Conservation (phyloP, 2,329 filamentous ascomycete genomes). For the Fusarium fujikuroi region DNA sequence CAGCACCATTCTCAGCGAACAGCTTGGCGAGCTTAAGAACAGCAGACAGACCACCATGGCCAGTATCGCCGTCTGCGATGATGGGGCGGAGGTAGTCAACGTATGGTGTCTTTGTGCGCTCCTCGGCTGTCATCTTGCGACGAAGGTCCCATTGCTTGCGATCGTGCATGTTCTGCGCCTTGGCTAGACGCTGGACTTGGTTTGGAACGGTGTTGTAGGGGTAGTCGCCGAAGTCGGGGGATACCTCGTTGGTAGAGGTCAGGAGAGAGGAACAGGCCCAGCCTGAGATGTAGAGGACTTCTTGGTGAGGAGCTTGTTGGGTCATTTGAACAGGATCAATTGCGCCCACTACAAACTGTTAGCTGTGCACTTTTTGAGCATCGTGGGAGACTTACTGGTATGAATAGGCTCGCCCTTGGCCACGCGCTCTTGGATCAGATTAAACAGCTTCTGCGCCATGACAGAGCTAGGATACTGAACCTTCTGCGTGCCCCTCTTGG, state of each 20-base stretch:
- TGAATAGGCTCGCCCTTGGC: slow-evolving; percentile 88
- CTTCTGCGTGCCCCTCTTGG: slow-evolving; percentile 88
- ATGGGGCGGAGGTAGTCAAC: slow-evolving; percentile 94
- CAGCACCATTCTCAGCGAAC: slow-evolving; percentile 96
- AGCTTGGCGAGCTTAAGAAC: slow-evolving; percentile 97
- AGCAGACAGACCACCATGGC: slow-evolving; percentile 90
- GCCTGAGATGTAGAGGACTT: slow-evolving; percentile 94
- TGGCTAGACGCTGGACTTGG: slow-evolving; percentile 94
- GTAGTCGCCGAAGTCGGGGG: slow-evolving; percentile 97
- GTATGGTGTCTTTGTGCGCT: slow-evolving; percentile 82
- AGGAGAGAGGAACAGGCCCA: slow-evolving; percentile 97
- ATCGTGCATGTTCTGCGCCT: slow-evolving; percentile 97
- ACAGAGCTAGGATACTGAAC: slow-evolving; percentile 91
- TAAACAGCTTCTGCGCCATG: slow-evolving; percentile 95
- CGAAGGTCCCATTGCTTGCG: slow-evolving; percentile 92
- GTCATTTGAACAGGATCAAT: slow-evolving; percentile 99
- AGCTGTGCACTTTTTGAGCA: neutral
- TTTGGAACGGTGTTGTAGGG: slow-evolving; percentile 99
- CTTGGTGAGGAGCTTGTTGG: slow-evolving; percentile 94
- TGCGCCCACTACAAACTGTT: slow-evolving; percentile 76
- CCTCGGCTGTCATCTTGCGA: slow-evolving; percentile 77
- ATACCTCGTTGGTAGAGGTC: slow-evolving; percentile 96
- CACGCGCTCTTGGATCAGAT: slow-evolving; percentile 81
- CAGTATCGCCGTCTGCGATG: slow-evolving; percentile 95
- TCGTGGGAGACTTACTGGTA: slow-evolving; percentile 71